phyloP scores from a whole-genome alignment of 352 stramenopile genomes.

The Phytophthora kernoviae region DNA sequence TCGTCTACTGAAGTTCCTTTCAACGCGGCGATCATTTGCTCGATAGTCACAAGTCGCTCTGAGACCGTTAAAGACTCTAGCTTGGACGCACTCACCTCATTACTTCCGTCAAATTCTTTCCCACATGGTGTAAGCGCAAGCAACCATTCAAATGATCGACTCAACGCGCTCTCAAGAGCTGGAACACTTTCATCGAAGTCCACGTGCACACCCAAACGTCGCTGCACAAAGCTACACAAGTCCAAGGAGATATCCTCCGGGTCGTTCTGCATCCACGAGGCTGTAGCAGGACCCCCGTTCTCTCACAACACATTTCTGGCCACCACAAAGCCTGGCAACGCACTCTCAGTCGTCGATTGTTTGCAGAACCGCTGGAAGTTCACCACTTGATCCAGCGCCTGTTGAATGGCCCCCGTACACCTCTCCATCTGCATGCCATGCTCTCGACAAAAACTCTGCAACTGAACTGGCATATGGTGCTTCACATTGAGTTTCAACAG shows the following conservation, averaged over 20 bases:
- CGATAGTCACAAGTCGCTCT: conserved; percentile 23
- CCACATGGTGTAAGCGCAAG: conserved; percentile 32
- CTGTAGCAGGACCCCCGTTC: background rate
- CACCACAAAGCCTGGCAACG: conserved; percentile 42
- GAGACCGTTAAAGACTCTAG: conserved; percentile 1
- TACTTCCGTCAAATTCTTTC: background rate
- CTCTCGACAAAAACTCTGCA: conserved; percentile 45
- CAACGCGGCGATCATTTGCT: conserved; percentile 29
- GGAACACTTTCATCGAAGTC: conserved; percentile 12
- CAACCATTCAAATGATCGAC: conserved; percentile 47
- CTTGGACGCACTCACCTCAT: background rate
- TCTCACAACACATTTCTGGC: conserved; percentile 41
- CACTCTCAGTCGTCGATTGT: background rate
- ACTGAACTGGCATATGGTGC: conserved; percentile 25
- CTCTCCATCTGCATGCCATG: conserved; percentile 32
- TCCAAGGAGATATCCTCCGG: conserved; percentile 44
- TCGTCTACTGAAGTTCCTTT: background rate
- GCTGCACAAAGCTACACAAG: conserved; percentile 41
- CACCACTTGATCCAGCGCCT: conserved; percentile 35
- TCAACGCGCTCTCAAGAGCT: conserved; percentile 27
- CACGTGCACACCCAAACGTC: background rate
- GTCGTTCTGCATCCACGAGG: conserved; percentile 45
- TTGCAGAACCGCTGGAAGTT: conserved; percentile 36
- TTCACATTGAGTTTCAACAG: conserved; percentile 43
- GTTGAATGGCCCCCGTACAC: conserved; percentile 27